Percentiles rank a stretch among this genome's conserved stretches.
Conservation (phyloP, 1,139 yeast genomes). For the Pneumocystis wakefieldiae region DNA sequence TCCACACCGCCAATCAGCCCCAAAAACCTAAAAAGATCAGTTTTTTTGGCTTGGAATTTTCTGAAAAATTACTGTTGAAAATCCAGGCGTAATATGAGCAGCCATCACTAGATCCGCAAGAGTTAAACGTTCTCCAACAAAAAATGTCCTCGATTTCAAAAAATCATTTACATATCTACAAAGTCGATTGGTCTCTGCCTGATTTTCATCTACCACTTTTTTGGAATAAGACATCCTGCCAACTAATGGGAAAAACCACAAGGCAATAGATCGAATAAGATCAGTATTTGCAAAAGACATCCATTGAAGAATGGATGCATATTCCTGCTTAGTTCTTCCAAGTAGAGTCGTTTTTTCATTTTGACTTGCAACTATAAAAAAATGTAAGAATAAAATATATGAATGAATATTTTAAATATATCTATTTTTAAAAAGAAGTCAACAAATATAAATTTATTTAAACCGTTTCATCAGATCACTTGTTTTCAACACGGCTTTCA, state of each 20-base stretch:
- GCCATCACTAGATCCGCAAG: conserved; percentile 69
- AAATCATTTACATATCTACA: conserved; percentile 39
- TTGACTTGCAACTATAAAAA: conserved; percentile 20
- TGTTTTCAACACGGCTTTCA: conserved; percentile 63
- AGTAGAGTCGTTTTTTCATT: conserved; percentile 30
- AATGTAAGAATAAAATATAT: conserved; percentile 9
- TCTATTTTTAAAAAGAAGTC: not conserved
- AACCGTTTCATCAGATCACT: conserved; percentile 29
- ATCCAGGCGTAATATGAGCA: conserved; percentile 46
- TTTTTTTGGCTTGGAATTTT: not conserved
- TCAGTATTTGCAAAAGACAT: conserved; percentile 69
- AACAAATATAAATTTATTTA: not conserved
- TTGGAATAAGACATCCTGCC: conserved; percentile 63
- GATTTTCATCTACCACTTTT: conserved; percentile 52
- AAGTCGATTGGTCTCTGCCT: conserved; percentile 28
- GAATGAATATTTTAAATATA: not conserved
- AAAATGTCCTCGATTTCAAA: conserved; percentile 62
- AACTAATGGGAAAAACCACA: conserved; percentile 30
- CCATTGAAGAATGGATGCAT: conserved; percentile 67
- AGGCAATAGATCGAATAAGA: conserved; percentile 33
- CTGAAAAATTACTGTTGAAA: conserved; percentile 24
- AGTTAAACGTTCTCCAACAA: conserved; percentile 81
- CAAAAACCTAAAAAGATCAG: conserved; percentile 35
- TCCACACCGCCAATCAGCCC: conserved; percentile 56
- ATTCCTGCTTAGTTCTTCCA: conserved; percentile 52